phyloP scores from a whole-genome alignment of 768 basidiomycete species.

The Leucosporidium creatinivorum region DNA sequence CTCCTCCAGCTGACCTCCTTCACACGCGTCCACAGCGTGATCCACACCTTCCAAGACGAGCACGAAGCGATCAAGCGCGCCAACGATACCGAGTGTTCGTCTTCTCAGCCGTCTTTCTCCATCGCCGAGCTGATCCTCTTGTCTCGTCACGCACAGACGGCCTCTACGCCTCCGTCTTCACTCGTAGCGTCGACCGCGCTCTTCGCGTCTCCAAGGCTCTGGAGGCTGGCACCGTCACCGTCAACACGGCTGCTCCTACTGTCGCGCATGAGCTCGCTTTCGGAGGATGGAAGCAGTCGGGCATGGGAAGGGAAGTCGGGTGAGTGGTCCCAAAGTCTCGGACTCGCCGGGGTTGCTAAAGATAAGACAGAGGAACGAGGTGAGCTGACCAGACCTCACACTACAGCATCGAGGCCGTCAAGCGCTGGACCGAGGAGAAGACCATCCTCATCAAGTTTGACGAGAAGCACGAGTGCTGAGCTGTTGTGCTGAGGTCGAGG shows the following conservation, averaged over 20 bases:
- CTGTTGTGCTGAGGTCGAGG: no score
- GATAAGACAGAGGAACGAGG: no score
- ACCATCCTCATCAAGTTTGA: no score
- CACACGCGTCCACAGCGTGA: slow-evolving; percentile 40
- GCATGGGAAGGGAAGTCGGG: slow-evolving; percentile 40
- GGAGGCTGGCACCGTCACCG: slow-evolving; percentile 62
- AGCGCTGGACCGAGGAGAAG: no score
- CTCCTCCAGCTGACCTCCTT: not conserved
- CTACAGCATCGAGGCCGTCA: slow-evolving; percentile 4
- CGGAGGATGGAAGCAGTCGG: slow-evolving; percentile 46
- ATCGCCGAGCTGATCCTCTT: not conserved
- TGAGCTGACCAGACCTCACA: not conserved
- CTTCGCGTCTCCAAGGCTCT: slow-evolving; percentile 63
- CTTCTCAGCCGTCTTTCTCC: not conserved
- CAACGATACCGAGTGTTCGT: slow-evolving; percentile 58
- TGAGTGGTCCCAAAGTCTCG: no score
- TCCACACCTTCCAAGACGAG: slow-evolving; percentile 63
- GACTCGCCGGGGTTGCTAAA: no score
- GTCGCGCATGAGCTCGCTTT: slow-evolving; percentile 42
- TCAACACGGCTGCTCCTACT: slow-evolving; percentile 45
- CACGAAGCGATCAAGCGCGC: slow-evolving; percentile 46
- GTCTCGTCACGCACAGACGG: not conserved
- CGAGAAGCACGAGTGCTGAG: no score
- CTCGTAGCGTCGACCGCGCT: slow-evolving; percentile 65
- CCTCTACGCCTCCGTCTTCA: slow-evolving; percentile 66